Evolutionary conservation across 176 grass and related monocot genomes (phyloP).

Genomic region (Oryza nivara): DNA sequence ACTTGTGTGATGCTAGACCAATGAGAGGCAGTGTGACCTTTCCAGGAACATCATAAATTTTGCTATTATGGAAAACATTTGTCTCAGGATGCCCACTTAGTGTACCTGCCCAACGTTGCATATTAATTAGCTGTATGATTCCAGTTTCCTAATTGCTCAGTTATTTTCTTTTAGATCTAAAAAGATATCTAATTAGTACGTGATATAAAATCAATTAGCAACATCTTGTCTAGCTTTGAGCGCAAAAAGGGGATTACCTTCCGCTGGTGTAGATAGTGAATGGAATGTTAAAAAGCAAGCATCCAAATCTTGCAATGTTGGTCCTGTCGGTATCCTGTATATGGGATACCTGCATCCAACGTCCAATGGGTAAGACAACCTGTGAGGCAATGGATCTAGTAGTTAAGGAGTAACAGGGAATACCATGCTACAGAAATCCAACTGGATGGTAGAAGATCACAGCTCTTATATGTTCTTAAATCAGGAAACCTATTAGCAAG

Average conservation of each 20-base stretch:
- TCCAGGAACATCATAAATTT: constrained; percentile 37
- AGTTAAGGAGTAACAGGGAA: constrained; percentile 24
- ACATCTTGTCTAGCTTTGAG: background rate
- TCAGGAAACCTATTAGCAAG: constrained; percentile 69
- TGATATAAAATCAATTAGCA: constrained; percentile 18
- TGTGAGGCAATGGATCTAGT: constrained; percentile 15
- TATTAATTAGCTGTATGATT: constrained; percentile 33
- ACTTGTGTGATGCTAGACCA: constrained; percentile 69
- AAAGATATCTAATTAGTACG: background rate
- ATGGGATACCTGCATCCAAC: constrained; percentile 69
- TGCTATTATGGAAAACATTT: constrained; percentile 31
- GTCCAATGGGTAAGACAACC: constrained; percentile 30
- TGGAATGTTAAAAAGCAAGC: constrained; percentile 88
- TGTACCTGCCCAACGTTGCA: constrained; percentile 37
- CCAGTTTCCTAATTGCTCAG: constrained; percentile 13
- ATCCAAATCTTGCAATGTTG: constrained; percentile 72
- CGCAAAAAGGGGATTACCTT: constrained; percentile 35
- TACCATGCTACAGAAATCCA: constrained; percentile 97
- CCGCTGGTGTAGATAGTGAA: constrained; percentile 48
- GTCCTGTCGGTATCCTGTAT: constrained; percentile 83
- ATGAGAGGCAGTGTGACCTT: constrained; percentile 61
- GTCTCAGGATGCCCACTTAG: constrained; percentile 36
- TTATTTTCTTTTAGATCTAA: background rate
- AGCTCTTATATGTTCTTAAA: constrained; percentile 64
- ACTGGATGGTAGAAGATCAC: constrained; percentile 73